Conservation (phyloP, 176 grass and related monocot genomes). For the Carex myosuroides region DNA sequence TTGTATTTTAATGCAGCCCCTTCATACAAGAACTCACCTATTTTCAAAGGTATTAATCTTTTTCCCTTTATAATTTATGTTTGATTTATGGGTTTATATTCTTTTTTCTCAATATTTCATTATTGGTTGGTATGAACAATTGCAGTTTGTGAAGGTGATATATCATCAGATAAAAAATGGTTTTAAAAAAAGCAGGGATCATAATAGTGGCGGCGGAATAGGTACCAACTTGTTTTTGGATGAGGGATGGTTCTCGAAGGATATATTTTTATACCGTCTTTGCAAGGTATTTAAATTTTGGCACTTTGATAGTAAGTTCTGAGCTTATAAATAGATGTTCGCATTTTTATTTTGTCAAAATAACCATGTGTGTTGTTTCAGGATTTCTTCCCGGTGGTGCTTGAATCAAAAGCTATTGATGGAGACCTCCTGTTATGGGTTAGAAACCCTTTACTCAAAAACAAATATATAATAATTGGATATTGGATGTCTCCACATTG, state of each 20-base stretch:
- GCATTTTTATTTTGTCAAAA: not conserved
- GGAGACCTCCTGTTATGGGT: conserved; percentile 47
- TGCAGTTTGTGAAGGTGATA: conserved; percentile 79
- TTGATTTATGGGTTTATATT: not conserved
- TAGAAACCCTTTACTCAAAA: not conserved
- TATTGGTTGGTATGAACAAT: not conserved
- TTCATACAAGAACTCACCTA: conserved; percentile 73
- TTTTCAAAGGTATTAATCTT: conserved; percentile 57
- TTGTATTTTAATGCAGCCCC: conserved; percentile 47
- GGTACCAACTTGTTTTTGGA: conserved; percentile 55
- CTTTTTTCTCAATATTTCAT: no score
- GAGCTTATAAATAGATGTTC: not conserved
- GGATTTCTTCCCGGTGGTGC: conserved; percentile 44
- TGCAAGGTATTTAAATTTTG: conserved; percentile 66
- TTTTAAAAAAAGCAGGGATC: conserved; percentile 45
- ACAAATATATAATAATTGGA: not conserved
- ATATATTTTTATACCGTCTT: conserved; percentile 67
- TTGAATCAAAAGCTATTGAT: conserved; percentile 38
- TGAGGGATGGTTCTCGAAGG: conserved; percentile 77
- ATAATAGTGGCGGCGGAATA: conserved; percentile 20
- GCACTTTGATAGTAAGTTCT: not conserved
- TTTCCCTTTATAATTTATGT: not conserved
- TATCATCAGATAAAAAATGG: conserved; percentile 74
- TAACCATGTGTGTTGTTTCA: conserved; percentile 23
- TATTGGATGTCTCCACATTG: not conserved